These are phyloP conservation scores for Boeremia exigua DNA, from an alignment of 2,329 filamentous ascomycete genomes.

Conservation along the genomic window DNA sequence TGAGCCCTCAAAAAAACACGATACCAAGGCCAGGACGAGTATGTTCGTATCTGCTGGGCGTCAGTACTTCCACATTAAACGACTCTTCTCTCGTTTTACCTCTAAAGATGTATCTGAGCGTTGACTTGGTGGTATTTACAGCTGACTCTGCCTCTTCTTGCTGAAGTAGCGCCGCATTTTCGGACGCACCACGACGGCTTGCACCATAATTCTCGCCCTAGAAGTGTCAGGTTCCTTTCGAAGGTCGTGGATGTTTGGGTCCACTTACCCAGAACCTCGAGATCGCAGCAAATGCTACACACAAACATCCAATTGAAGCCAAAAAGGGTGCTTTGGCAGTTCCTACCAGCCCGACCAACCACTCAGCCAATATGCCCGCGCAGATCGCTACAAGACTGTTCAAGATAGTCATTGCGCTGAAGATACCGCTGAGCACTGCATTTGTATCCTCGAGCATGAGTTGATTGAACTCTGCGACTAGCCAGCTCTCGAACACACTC, in stretches of 20 bases:
- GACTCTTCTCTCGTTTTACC: conserved; percentile 7
- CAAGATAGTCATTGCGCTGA: conserved; percentile 60
- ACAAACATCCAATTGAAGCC: conserved; percentile 53
- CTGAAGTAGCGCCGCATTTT: conserved; percentile 33
- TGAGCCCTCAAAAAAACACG: conserved; percentile 65
- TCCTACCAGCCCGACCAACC: conserved; percentile 56
- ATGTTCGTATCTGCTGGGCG: conserved; percentile 53
- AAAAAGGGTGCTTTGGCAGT: conserved; percentile 61
- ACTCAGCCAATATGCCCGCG: conserved; percentile 60
- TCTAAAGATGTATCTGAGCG: conserved; percentile 32
- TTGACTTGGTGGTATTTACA: conserved; percentile 26
- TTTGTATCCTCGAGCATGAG: conserved; percentile 51
- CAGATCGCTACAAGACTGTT: conserved; percentile 58
- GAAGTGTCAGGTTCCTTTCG: conserved; percentile 7
- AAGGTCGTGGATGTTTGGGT: conserved; percentile 21
- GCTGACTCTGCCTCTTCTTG: conserved; percentile 33
- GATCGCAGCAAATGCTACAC: conserved; percentile 55
- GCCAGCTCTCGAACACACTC: conserved; percentile 67
- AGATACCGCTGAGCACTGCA: conserved; percentile 58
- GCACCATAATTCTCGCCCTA: conserved; percentile 60
- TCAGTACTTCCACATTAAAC: background rate
- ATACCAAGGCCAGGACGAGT: conserved; percentile 58
- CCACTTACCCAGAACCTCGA: conserved; percentile 56
- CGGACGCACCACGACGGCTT: conserved; percentile 22
- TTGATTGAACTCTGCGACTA: conserved; percentile 63